These are phyloP conservation scores for Euryodendron excelsum DNA, from an alignment of 148 eudicot species.

Conservation along the genomic window DNA sequence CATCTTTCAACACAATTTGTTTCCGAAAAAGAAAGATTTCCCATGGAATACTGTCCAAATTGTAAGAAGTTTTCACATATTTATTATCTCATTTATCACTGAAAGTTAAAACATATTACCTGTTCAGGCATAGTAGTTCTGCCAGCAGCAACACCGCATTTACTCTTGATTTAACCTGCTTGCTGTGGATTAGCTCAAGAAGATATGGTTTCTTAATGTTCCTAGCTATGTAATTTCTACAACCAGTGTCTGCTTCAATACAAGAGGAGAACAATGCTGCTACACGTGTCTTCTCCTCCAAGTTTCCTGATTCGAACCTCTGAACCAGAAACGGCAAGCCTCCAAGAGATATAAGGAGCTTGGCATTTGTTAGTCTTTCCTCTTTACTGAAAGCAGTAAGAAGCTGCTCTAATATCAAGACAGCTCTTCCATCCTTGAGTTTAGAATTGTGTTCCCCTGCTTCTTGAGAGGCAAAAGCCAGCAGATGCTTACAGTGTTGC, in stretches of 20 bases:
- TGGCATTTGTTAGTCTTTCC: conserved; percentile 30
- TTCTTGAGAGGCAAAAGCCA: conserved; percentile 22
- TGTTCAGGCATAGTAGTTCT: conserved; percentile 46
- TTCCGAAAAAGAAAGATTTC: neutral
- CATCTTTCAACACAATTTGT: neutral
- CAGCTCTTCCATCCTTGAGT: conserved; percentile 24
- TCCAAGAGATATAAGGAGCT: conserved; percentile 38
- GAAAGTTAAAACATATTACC: conserved; percentile 24
- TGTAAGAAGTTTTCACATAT: neutral
- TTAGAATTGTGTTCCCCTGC: conserved; percentile 14
- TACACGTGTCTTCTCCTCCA: conserved; percentile 34
- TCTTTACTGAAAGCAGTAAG: conserved; percentile 28
- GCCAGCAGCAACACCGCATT: conserved; percentile 35
- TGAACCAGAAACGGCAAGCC: conserved; percentile 40
- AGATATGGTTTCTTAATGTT: conserved; percentile 31
- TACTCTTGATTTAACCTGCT: conserved; percentile 28
- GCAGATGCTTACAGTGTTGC: conserved; percentile 21
- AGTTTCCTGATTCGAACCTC: conserved; percentile 39
- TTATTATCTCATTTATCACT: neutral
- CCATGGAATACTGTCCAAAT: neutral
- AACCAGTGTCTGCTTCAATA: conserved; percentile 39
- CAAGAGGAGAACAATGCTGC: conserved; percentile 32
- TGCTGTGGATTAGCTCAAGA: conserved; percentile 40
- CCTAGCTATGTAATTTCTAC: conserved; percentile 38
- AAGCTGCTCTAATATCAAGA: conserved; percentile 37